Evolutionary conservation across 1,139 yeast species (phyloP).

Genomic region (Kurtzmaniella quercitrusa): DNA sequence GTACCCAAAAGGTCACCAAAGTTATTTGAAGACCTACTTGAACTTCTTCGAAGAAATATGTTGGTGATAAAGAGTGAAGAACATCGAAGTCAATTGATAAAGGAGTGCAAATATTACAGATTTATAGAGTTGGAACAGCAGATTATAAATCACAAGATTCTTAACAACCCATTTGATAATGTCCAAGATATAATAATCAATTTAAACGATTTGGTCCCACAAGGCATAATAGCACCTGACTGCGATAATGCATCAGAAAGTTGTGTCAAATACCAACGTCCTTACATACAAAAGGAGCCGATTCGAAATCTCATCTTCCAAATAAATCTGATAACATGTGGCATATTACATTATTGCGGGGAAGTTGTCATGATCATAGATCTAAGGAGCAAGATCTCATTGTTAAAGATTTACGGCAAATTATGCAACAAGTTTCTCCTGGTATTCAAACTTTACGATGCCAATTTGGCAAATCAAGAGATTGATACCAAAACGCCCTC

Average conservation of each 20-base stretch:
- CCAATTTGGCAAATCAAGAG: constrained; percentile 18
- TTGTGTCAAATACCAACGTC: constrained; percentile 50
- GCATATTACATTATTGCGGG: constrained; percentile 12
- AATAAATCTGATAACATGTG: constrained; percentile 27
- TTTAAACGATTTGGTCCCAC: constrained; percentile 42
- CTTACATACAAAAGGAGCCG: constrained; percentile 41
- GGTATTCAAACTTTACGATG: constrained; percentile 22
- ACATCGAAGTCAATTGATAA: constrained; percentile 53
- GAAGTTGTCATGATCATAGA: constrained; percentile 31
- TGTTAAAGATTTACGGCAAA: constrained; percentile 24
- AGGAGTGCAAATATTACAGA: constrained; percentile 75
- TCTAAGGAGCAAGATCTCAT: constrained; percentile 21
- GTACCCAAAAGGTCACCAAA: constrained; percentile 51
- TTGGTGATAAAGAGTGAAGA: constrained; percentile 44
- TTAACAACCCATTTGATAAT: constrained; percentile 46
- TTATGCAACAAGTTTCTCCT: constrained; percentile 21
- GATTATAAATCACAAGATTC: constrained; percentile 50
- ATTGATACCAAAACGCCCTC: constrained; percentile 15
- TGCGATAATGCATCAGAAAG: constrained; percentile 20
- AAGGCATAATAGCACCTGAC: constrained; percentile 28
- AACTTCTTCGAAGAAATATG: constrained; percentile 52
- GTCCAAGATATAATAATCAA: constrained; percentile 55
- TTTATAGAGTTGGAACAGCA: constrained; percentile 72
- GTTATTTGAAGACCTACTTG: constrained; percentile 58
- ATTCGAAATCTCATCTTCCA: constrained; percentile 54